phyloP scores from a whole-genome alignment of 2,329 filamentous ascomycete genomes.

The Penicillium sp. region DNA sequence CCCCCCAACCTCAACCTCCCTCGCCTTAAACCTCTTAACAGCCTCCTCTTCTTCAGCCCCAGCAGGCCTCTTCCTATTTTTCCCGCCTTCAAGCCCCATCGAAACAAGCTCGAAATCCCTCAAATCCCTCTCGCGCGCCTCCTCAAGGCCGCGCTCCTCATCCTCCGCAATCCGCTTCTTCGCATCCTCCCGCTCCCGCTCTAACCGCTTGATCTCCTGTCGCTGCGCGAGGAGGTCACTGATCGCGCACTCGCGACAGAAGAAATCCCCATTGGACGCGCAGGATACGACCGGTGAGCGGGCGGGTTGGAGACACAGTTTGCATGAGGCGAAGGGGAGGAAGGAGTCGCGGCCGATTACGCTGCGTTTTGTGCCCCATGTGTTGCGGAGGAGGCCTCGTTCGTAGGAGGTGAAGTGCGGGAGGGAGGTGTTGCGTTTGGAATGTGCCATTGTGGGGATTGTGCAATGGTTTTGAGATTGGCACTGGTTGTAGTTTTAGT shows the following conservation, averaged over 20 bases:
- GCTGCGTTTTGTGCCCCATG: slow-evolving; percentile 82
- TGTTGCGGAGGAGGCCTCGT: slow-evolving; percentile 76
- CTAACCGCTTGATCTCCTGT: slow-evolving; percentile 84
- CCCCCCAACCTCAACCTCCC: slow-evolving; percentile 51
- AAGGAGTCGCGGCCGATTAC: slow-evolving; percentile 89
- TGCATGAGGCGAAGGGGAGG: slow-evolving; percentile 86
- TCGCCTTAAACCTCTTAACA: slow-evolving; percentile 32
- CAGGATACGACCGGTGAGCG: slow-evolving; percentile 86
- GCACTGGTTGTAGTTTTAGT: not conserved
- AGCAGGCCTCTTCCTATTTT: slow-evolving; percentile 32
- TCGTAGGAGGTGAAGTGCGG: slow-evolving; percentile 95
- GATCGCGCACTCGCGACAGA: slow-evolving; percentile 93
- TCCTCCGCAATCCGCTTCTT: slow-evolving; percentile 66
- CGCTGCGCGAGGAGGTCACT: slow-evolving; percentile 88
- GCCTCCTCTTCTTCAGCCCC: slow-evolving; percentile 34
- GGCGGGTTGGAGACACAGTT: slow-evolving; percentile 81
- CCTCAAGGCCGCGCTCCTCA: slow-evolving; percentile 65
- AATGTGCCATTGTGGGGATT: slow-evolving; percentile 45
- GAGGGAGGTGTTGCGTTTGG: slow-evolving; percentile 86
- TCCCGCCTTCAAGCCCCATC: slow-evolving; percentile 59
- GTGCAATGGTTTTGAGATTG: not conserved
- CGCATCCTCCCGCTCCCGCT: slow-evolving; percentile 66
- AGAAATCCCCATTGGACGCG: slow-evolving; percentile 76
- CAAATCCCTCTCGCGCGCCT: slow-evolving; percentile 71
- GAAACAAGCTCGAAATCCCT: slow-evolving; percentile 84